Percentiles rank a stretch among this genome's conserved stretches.
Conservation (phyloP, 2,329 filamentous ascomycete genomes). For the Furcasterigmium furcatum region DNA sequence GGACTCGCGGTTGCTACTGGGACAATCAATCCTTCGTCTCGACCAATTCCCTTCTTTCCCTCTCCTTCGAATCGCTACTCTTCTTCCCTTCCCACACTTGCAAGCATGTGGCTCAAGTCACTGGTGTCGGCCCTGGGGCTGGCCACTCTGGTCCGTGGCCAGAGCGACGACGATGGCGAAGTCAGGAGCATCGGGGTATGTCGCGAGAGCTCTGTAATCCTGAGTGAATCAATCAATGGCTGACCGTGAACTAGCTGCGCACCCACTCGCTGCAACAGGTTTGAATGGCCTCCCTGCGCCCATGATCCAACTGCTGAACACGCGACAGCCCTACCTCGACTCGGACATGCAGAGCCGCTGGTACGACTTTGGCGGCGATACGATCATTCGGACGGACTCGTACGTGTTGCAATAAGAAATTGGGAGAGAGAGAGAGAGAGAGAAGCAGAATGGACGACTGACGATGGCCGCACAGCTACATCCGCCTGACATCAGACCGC, state of each 20-base stretch:
- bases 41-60: slow-evolving; percentile 3
- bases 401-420: no score
- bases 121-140: slow-evolving; percentile 44
- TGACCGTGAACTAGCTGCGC: slow-evolving; percentile 57
- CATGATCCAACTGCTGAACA: slow-evolving; percentile 6
- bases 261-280: slow-evolving; percentile 83
- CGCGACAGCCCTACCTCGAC: slow-evolving; percentile 82
- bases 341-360: slow-evolving; percentile 97
- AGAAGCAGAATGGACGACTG: neutral
- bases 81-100: neutral
- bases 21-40: slow-evolving; percentile 5
- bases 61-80: slow-evolving; percentile 3
- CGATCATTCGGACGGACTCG: slow-evolving; percentile 73
- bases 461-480: slow-evolving; percentile 58
- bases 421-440: neutral
- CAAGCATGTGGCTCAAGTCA: slow-evolving; percentile 42
- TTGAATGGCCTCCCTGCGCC: slow-evolving; percentile 4
- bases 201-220: slow-evolving; percentile 4
- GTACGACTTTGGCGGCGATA: slow-evolving; percentile 98
- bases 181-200: slow-evolving; percentile 51
- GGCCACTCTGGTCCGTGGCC: slow-evolving; percentile 46
- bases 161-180: slow-evolving; percentile 40
- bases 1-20: slow-evolving; percentile 10
- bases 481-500: slow-evolving; percentile 86
- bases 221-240: slow-evolving; percentile 1